Evolutionary conservation across 23 red algal species (phyloP).

Genomic region (Agarophyton chilense): DNA sequence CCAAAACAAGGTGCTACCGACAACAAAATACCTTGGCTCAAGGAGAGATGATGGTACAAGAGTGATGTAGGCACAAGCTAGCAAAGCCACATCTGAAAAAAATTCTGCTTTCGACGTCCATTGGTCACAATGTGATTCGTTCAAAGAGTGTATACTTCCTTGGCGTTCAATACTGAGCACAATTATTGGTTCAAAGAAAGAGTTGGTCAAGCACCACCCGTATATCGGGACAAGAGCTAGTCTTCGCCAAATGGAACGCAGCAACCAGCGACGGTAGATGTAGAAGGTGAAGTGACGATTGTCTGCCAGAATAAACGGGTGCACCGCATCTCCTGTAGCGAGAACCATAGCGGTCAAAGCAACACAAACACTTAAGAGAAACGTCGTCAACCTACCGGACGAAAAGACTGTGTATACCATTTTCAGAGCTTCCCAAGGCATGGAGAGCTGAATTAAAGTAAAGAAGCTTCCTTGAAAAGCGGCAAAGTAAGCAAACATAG

Average conservation of each 20-base stretch:
- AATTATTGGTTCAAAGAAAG: neutral
- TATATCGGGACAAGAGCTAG: slow-evolving; percentile 64
- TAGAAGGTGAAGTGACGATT: slow-evolving; percentile 96
- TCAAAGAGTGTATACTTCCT: neutral
- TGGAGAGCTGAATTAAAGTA: slow-evolving; percentile 29
- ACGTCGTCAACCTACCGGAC: neutral
- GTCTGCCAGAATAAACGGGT: slow-evolving; percentile 93
- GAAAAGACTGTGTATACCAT: neutral
- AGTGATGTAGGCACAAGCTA: slow-evolving; percentile 1
- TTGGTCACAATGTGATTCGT: neutral
- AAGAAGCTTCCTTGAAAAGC: slow-evolving; percentile 28
- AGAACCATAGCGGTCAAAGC: slow-evolving; percentile 7
- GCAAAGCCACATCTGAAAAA: slow-evolving; percentile 12
- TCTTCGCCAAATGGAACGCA: slow-evolving; percentile 9
- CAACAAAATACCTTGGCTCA: slow-evolving; percentile 85
- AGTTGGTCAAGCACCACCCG: slow-evolving; percentile 17
- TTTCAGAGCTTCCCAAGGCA: neutral
- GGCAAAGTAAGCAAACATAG: slow-evolving; percentile 65
- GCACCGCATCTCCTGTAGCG: slow-evolving; percentile 53
- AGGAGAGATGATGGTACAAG: slow-evolving; percentile 67
- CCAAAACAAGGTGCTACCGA: slow-evolving; percentile 29
- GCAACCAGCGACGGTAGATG: slow-evolving; percentile 68
- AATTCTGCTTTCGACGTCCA: neutral
- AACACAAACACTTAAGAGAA: neutral
- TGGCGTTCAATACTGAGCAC: neutral